phyloP scores from a whole-genome alignment of 2,329 filamentous ascomycete genomes.

The Penicillium verrucosum region DNA sequence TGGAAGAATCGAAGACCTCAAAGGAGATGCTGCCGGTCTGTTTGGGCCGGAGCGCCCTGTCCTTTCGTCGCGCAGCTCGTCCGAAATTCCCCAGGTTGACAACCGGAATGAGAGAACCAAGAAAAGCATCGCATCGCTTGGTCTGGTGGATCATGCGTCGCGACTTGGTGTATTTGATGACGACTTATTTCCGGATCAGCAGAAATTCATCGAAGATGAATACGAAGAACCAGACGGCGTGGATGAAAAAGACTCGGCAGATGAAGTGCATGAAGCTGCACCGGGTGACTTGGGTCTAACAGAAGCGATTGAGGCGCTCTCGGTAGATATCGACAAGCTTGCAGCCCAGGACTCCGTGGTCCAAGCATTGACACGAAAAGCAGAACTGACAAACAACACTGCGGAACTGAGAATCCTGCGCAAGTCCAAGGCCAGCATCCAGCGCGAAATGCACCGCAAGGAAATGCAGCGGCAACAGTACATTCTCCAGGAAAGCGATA shows the following conservation, averaged over 20 bases:
- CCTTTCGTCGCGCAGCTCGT: constrained; percentile 60
- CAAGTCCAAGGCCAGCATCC: constrained; percentile 90
- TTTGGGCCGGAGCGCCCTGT: constrained; percentile 51
- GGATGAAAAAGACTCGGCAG: constrained; percentile 61
- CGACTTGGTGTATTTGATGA: constrained; percentile 93
- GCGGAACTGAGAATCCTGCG: constrained; percentile 86
- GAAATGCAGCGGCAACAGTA: constrained; percentile 97
- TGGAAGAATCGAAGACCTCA: constrained; percentile 36
- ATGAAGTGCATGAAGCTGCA: constrained; percentile 88
- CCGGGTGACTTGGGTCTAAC: constrained; percentile 90
- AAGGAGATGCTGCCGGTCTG: constrained; percentile 40
- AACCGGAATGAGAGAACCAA: constrained; percentile 56
- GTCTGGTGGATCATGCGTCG: constrained; percentile 81
- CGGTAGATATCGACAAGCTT: constrained; percentile 84
- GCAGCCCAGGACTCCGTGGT: constrained; percentile 85
- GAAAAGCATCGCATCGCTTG: constrained; percentile 86
- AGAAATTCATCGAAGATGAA: constrained; percentile 78
- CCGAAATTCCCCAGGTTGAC: constrained; percentile 53
- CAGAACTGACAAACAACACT: constrained; percentile 94
- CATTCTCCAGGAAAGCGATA: constrained; percentile 95
- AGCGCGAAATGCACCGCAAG: constrained; percentile 87
- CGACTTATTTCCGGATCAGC: constrained; percentile 85
- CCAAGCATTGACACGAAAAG: constrained; percentile 86
- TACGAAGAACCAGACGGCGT: constrained; percentile 67
- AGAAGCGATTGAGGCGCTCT: constrained; percentile 87